These are phyloP conservation scores for Pseudogymnoascus sp. DNA, from an alignment of 2,329 filamentous ascomycete genomes.

Conservation along the genomic window DNA sequence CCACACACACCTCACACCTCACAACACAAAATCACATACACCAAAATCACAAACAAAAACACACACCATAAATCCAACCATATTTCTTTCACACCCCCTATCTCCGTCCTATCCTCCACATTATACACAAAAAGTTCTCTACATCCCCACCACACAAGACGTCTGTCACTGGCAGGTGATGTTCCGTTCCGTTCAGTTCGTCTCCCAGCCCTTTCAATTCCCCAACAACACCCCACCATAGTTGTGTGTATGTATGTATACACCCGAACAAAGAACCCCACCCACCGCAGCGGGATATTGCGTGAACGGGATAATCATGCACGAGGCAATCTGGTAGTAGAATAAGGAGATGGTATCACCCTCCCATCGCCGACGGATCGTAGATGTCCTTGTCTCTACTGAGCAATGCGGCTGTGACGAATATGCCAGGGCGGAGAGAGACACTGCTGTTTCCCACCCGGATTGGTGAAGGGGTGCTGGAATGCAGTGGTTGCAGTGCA, in stretches of 20 bases:
- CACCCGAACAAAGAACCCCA: not conserved
- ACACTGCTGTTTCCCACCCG: not conserved
- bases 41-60: not conserved
- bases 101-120: not conserved
- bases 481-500: not conserved
- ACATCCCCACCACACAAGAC: not conserved
- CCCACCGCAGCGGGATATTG: not conserved
- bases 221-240: too few species aligned
- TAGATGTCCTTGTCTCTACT: not conserved
- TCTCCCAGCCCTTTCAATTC: too few species aligned
- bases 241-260: too few species aligned
- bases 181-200: not conserved
- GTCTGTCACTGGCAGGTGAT: not conserved
- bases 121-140: not conserved
- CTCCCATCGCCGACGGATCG: not conserved
- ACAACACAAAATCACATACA: not conserved
- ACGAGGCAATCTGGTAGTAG: not conserved
- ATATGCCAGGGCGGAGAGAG: not conserved
- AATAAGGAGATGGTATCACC: not conserved
- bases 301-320: not conserved
- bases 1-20: too few species aligned
- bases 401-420: not conserved
- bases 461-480: not conserved
- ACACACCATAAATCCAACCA: not conserved
- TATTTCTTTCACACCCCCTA: not conserved